phyloP scores from a whole-genome alignment of 257 asterid genomes.

The Perilla frutescens region DNA sequence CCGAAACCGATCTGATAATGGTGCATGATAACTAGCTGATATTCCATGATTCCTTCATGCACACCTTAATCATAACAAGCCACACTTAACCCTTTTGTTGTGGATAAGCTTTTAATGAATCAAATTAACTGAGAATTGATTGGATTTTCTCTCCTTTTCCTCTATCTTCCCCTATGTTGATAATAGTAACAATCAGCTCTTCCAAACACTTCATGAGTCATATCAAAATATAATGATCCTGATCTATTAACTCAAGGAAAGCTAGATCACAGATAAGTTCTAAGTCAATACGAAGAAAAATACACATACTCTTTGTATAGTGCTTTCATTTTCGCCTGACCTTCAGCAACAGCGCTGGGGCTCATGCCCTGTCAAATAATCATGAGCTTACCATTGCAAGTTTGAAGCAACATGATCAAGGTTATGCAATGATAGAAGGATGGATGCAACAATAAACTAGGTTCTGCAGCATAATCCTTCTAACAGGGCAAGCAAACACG shows the following conservation, averaged over 20 bases:
- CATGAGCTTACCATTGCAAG: slow-evolving; percentile 12
- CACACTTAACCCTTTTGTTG: not conserved
- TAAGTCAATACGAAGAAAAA: slow-evolving; percentile 28
- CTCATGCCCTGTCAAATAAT: slow-evolving; percentile 65
- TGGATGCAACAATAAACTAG: slow-evolving; percentile 24
- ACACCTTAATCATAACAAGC: slow-evolving; percentile 4
- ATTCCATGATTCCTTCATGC: slow-evolving; percentile 22
- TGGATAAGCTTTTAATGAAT: slow-evolving; percentile 3
- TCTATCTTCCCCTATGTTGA: not conserved
- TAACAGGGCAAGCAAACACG: slow-evolving; percentile 1
- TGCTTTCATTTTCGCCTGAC: slow-evolving; percentile 63
- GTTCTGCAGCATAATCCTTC: slow-evolving; percentile 24
- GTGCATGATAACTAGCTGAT: not conserved
- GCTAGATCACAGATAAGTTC: slow-evolving; percentile 23
- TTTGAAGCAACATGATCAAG: slow-evolving; percentile 21
- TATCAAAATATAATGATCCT: not conserved
- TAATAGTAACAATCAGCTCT: slow-evolving; percentile 22
- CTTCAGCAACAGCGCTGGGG: slow-evolving; percentile 78
- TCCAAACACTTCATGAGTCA: slow-evolving; percentile 11
- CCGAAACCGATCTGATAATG: too few relatives aligned
- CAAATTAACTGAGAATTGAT: slow-evolving; percentile 6
- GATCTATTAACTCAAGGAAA: slow-evolving; percentile 14
- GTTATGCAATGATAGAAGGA: slow-evolving; percentile 20
- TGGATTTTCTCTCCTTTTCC: not conserved
- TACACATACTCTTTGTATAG: slow-evolving; percentile 69